Percentiles rank a stretch among this genome's conserved stretches.
Evolutionary conservation across 257 asterid species (phyloP).

Genomic region (Solanum pinnatisectum): DNA sequence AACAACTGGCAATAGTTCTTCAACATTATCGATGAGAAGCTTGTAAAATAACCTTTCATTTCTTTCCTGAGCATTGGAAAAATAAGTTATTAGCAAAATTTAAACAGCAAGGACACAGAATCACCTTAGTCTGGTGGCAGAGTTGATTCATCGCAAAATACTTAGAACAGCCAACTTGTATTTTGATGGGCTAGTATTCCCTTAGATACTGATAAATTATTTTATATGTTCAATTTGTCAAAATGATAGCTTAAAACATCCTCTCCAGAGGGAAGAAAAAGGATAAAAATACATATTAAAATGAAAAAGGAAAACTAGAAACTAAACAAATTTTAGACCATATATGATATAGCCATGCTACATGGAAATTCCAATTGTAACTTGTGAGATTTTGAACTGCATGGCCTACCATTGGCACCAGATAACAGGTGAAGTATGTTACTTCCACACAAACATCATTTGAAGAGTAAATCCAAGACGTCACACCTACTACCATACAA

Average conservation of each 20-base stretch:
- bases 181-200: neutral
- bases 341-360: neutral
- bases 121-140: neutral
- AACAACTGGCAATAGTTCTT: conserved; percentile 82
- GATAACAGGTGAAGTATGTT: neutral
- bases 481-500: neutral
- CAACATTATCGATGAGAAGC: conserved; percentile 86
- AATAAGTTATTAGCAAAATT: neutral
- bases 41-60: conserved; percentile 87
- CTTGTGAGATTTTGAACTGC: neutral
- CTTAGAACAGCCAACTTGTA: neutral
- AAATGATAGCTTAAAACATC: neutral
- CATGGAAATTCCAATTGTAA: neutral
- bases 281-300: neutral
- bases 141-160: neutral
- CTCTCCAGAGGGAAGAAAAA: neutral
- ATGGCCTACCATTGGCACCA: neutral
- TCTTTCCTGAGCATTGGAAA: conserved; percentile 50
- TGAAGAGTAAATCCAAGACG: neutral
- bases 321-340: neutral
- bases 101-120: neutral
- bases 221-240: neutral
- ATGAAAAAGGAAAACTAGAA: neutral
- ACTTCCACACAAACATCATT: neutral
- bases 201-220: neutral